Conservation (phyloP, 2,329 filamentous ascomycete species). For the Fusarium compactum region DNA sequence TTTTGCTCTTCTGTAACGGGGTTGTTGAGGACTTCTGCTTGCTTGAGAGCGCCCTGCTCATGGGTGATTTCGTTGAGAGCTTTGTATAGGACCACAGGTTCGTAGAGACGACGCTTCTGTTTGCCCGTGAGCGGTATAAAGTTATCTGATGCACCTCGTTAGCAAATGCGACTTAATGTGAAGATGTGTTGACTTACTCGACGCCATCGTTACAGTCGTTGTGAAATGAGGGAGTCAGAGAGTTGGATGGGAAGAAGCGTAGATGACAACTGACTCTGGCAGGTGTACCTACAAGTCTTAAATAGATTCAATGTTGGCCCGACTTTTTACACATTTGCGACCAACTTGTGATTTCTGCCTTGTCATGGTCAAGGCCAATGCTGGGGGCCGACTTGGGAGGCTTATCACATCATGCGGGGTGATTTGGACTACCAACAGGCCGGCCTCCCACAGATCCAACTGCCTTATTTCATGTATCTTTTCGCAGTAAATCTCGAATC, state of each 20-base stretch:
- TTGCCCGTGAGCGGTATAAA: constrained; percentile 26
- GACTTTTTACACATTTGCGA: not conserved
- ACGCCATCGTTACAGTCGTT: constrained; percentile 3
- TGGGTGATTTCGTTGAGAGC: constrained; percentile 41
- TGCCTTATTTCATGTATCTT: constrained; percentile 1
- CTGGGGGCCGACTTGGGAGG: constrained; percentile 36
- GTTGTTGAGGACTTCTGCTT: not conserved
- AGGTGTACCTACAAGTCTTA: not conserved
- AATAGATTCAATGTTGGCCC: not conserved
- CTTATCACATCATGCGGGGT: constrained; percentile 41
- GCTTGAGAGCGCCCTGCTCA: constrained; percentile 2
- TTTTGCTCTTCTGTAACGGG: constrained; percentile 36
- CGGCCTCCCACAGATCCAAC: constrained; percentile 11
- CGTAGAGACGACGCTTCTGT: constrained; percentile 47
- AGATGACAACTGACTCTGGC: not conserved
- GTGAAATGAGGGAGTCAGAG: not conserved
- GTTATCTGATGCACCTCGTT: not conserved
- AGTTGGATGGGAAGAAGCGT: not conserved
- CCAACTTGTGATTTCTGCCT: constrained; percentile 2
- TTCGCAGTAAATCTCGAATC: not conserved
- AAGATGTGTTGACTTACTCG: not conserved
- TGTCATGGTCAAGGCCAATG: constrained; percentile 26
- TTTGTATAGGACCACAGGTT: constrained; percentile 46
- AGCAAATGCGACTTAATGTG: fast-evolving
- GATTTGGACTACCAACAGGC: constrained; percentile 7